phyloP scores from a whole-genome alignment of 2,329 filamentous ascomycete genomes.

The Calycina herbarum region DNA sequence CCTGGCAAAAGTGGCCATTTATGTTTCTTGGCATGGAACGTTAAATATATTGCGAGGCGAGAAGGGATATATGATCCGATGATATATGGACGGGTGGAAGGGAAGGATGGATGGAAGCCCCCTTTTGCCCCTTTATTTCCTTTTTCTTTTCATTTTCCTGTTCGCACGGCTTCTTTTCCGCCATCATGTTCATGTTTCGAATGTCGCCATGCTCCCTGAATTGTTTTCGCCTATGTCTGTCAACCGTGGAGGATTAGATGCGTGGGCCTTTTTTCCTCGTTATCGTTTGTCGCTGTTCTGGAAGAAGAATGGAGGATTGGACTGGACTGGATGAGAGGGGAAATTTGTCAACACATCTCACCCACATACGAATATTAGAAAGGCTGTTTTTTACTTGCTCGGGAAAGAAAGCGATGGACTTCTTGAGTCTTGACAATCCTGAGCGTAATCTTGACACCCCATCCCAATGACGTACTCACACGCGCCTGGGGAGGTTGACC shows the following conservation, averaged over 20 bases:
- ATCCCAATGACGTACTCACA: not conserved
- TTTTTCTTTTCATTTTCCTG: not conserved
- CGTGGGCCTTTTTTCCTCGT: no score
- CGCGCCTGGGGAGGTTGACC: not conserved
- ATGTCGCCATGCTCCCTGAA: not conserved
- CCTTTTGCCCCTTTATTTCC: not conserved
- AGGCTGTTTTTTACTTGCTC: not conserved
- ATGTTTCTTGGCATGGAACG: not conserved
- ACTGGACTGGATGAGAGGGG: no score
- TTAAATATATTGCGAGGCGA: constrained; percentile 3
- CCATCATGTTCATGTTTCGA: constrained; percentile 2
- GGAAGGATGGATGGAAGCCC: not conserved
- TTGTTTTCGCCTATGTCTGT: not conserved
- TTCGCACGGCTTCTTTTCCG: not conserved
- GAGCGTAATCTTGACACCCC: not conserved
- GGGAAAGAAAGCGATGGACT: not conserved
- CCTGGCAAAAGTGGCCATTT: constrained; percentile 1
- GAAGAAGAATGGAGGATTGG: no score
- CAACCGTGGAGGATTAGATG: no score
- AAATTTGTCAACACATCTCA: no score
- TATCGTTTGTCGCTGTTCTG: no score
- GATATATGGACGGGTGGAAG: constrained; percentile 1
- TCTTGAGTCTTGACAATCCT: not conserved
- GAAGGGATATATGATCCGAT: not conserved
- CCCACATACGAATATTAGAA: not conserved